A percentile compares a stretch with the other conserved stretches of the same genome.
Evolutionary conservation across 1,284 basidiomycete genomes (phyloP).

Genomic region (Ganoderma sp.): DNA sequence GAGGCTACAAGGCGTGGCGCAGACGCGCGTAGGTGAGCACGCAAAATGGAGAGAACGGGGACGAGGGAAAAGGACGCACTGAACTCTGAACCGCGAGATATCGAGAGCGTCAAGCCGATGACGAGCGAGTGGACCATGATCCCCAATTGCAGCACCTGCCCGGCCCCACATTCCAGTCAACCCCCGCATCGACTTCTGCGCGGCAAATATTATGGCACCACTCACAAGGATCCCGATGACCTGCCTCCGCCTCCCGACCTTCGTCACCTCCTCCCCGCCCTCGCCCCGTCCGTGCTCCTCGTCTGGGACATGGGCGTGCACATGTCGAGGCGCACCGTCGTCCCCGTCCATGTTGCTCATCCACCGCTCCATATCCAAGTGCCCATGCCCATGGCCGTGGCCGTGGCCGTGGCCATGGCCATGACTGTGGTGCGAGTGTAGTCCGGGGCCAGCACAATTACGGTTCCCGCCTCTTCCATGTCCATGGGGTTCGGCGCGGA

Average conservation of each 20-base stretch:
- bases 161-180: neutral
- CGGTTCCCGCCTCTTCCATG: neutral
- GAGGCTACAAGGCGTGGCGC: conserved; percentile 52
- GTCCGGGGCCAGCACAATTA: conserved; percentile 7
- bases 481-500: neutral
- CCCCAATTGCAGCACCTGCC: conserved; percentile 73
- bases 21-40: conserved; percentile 4
- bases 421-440: neutral
- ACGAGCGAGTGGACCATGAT: conserved; percentile 86
- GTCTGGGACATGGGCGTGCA: conserved; percentile 15
- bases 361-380: conserved; percentile 40
- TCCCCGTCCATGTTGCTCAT: conserved; percentile 28
- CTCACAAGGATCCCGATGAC: conserved; percentile 68
- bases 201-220: neutral
- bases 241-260: conserved; percentile 60
- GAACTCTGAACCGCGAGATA: conserved; percentile 72
- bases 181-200: neutral
- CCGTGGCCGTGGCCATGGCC: conserved; percentile 33
- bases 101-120: conserved; percentile 73
- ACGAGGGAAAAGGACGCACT: conserved; percentile 50
- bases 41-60: conserved; percentile 9
- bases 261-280: conserved; percentile 36
- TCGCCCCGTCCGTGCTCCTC: conserved; percentile 31
- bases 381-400: conserved; percentile 37
- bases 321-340: neutral